A percentile compares a stretch with the other conserved stretches of the same genome.
These are phyloP conservation scores for Leucocoprinus birnbaumii DNA, from an alignment of 768 basidiomycete species.

Conservation along the genomic window DNA sequence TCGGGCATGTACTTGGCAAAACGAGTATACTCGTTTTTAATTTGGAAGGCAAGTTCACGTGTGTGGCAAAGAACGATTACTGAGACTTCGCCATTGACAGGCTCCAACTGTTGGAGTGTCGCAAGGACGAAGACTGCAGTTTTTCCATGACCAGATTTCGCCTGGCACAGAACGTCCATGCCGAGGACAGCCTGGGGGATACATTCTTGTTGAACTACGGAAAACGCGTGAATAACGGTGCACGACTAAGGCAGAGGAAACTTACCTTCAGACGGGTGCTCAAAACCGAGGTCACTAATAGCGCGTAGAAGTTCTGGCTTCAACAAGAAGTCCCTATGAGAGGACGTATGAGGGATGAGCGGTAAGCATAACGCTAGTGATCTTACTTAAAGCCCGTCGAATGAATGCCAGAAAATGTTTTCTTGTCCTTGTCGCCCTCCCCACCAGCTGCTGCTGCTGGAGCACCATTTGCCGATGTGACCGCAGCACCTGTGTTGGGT, in stretches of 20 bases:
- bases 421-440: conserved; percentile 83
- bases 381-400: conserved; percentile 98
- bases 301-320: conserved; percentile 97
- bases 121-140: conserved; percentile 99
- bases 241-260: background rate
- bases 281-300: conserved; percentile 99
- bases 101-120: conserved; percentile 96
- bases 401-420: conserved; percentile 99
- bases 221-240: conserved; percentile 3
- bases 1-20: conserved; percentile 99
- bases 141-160: conserved; percentile 98
- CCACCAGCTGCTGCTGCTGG: conserved; percentile 38
- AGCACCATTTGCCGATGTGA: conserved; percentile 46
- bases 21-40: conserved; percentile 99
- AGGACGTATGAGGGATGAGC: conserved; percentile 13
- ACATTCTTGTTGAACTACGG: conserved; percentile 96
- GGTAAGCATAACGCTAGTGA: conserved; percentile 8
- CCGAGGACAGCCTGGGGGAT: conserved; percentile 99
- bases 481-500: conserved; percentile 49
- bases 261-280: conserved; percentile 97
- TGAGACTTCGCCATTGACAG: conserved; percentile 96
- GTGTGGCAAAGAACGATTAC: conserved; percentile 99
- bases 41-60: conserved; percentile 98
- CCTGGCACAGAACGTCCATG: conserved; percentile 99
- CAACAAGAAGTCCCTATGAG: conserved; percentile 87